Conservation (phyloP, 2,329 filamentous ascomycete genomes). For the Colletotrichum musicola region DNA sequence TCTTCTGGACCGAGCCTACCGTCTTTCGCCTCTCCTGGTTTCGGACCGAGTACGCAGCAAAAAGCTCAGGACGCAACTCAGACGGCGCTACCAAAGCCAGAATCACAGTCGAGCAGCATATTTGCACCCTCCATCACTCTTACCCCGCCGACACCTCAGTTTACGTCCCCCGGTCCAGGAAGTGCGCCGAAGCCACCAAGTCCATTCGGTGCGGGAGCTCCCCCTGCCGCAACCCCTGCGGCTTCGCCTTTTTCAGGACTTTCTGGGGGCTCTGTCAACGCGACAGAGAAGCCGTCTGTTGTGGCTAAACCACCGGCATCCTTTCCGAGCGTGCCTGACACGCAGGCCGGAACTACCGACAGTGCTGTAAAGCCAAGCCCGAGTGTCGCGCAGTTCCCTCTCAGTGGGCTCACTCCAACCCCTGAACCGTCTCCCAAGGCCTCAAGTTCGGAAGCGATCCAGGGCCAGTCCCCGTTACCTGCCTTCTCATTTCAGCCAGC, state of each 20-base stretch:
- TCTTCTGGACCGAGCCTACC: background rate
- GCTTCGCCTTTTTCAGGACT: background rate
- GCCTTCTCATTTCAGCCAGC: constrained; percentile 6
- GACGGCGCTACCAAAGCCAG: constrained; percentile 15
- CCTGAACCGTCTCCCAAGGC: constrained; percentile 29
- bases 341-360: constrained; percentile 41
- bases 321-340: background rate
- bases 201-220: constrained; percentile 11
- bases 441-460: background rate
- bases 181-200: constrained; percentile 7
- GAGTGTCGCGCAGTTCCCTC: constrained; percentile 1
- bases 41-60: constrained; percentile 18
- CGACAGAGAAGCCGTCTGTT: constrained; percentile 38
- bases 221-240: background rate
- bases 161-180: constrained; percentile 15
- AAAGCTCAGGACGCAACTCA: constrained; percentile 14
- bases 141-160: constrained; percentile 37
- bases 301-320: background rate
- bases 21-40: constrained; percentile 9
- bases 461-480: constrained; percentile 22
- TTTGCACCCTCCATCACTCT: constrained; percentile 34
- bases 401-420: constrained; percentile 36
- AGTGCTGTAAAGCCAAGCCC: constrained; percentile 31
- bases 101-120: background rate
- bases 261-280: background rate